Percentiles rank a stretch among this genome's conserved stretches.
Evolutionary conservation across 805 yeast species (phyloP).

Genomic region (Ogataea thermomethanolica): DNA sequence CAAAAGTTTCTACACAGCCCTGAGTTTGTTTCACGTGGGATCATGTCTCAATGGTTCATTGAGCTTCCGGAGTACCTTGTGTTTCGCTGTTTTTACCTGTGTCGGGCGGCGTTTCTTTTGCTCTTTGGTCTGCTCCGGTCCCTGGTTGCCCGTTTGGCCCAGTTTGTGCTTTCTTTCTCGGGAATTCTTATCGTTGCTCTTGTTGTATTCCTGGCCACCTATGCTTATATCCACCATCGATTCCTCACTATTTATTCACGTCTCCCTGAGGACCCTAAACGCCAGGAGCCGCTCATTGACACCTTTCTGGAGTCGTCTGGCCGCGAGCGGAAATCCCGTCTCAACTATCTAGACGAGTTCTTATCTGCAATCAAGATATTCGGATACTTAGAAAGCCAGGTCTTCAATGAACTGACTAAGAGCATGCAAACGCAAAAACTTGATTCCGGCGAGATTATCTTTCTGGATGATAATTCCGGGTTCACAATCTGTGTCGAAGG

Average conservation of each 20-base stretch:
- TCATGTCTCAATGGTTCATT: slow-evolving; percentile 1
- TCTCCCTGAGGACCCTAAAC: slow-evolving; percentile 42
- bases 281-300: slow-evolving; percentile 44
- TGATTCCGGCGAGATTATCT: slow-evolving; percentile 70
- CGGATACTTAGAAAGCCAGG: slow-evolving; percentile 87
- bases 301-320: slow-evolving; percentile 40
- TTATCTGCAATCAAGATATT: slow-evolving; percentile 87
- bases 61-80: background rate
- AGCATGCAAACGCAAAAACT: slow-evolving; percentile 87
- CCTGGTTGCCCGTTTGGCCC: slow-evolving; percentile 43
- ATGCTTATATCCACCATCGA: slow-evolving; percentile 55
- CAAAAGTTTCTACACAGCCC: background rate
- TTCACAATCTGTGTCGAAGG: slow-evolving; percentile 94
- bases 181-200: slow-evolving; percentile 38
- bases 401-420: slow-evolving; percentile 88
- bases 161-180: slow-evolving; percentile 49
- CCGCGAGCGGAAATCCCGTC: slow-evolving; percentile 39
- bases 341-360: slow-evolving; percentile 83
- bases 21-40: background rate
- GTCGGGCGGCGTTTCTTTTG: slow-evolving; percentile 16
- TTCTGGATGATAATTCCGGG: slow-evolving; percentile 65
- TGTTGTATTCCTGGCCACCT: slow-evolving; percentile 34
- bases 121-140: slow-evolving; percentile 18
- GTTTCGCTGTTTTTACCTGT: slow-evolving; percentile 7
- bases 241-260: slow-evolving; percentile 63